Evolutionary conservation across 768 basidiomycete species (phyloP), one percentile per base, ranked within the genome.

Genomic region (Termitomyces sp.): DNA sequence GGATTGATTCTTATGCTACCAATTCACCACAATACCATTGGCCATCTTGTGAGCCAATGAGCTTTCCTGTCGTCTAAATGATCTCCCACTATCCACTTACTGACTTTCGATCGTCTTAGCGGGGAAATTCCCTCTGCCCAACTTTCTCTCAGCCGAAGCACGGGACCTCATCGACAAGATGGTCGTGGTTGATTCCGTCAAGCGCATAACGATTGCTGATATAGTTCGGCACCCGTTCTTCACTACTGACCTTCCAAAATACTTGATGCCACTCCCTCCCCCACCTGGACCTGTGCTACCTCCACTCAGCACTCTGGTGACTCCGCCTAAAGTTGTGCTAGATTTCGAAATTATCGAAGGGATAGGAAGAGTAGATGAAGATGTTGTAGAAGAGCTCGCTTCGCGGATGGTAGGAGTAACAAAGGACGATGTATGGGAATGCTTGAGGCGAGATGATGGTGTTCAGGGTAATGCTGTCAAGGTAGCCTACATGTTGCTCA

Each of bases 161-260:
- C 81, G 80, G 52, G 78, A 78, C 41, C 82, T 99, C 49, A 91
- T 98, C 65, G 80, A 81, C 27, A 76, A 85, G 35, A 98, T 99
- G 95, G 86, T 98, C 37, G 86, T 85, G 23, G 90, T 96, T 25
- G 95, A 98, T 72, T 94, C 95, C 12, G 82, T 98, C 60, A 94
- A 93, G 69, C 89, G 97, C 42, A 94, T 96, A 63, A 98, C 94
- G 0, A 83, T 98, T 17, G 83, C 88, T 34, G 93, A 97, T 64
- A 97, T 99, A 64, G 85, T 90, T 2, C 79, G 88, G 46, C 89
- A 95, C 64, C 88, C 94, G 0, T 99, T 94, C 78, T 96, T 94
- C 73, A 89, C 83, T 54, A 80, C 82, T 10, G 87, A 94, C 64
- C 82, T 98, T 17, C 86, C 89, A 7, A 80, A 87, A 0, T 99